These are phyloP conservation scores for Lobosporangium transversale DNA, from an alignment of 192 early-diverging fungal species.

Conservation along the genomic window DNA sequence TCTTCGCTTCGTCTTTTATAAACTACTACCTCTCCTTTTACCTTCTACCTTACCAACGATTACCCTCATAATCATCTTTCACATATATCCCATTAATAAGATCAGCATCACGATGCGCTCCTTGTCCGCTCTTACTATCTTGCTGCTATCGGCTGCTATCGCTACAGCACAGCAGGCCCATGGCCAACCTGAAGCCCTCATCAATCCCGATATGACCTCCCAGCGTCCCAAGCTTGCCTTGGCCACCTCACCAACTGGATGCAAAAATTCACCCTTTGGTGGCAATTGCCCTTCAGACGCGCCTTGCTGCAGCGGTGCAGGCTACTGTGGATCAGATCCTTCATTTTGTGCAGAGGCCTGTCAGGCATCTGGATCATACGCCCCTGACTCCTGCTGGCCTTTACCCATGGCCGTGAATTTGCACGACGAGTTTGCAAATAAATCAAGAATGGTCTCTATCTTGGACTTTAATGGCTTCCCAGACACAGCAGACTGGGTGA, in stretches of 20 bases:
- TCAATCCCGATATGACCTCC: slow-evolving; percentile 17
- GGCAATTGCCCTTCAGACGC: slow-evolving; percentile 26
- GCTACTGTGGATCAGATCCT: slow-evolving; percentile 44
- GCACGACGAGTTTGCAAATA: slow-evolving; percentile 42
- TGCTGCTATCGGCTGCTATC: slow-evolving; percentile 22
- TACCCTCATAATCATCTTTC: no score
- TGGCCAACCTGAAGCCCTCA: slow-evolving; percentile 13
- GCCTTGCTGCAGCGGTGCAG: slow-evolving; percentile 37
- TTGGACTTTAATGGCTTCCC: slow-evolving; percentile 35
- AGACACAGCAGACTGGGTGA: slow-evolving; percentile 43
- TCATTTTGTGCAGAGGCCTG: slow-evolving; percentile 40
- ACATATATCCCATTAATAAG: no score
- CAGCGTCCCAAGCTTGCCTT: slow-evolving; percentile 3
- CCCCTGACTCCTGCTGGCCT: slow-evolving; percentile 48
- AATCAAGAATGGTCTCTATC: slow-evolving; percentile 21
- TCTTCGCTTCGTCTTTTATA: no score
- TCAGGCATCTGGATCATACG: slow-evolving; percentile 21
- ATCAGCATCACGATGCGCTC: slow-evolving; percentile 28
- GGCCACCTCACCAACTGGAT: slow-evolving; percentile 5
- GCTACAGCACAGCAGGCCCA: slow-evolving; percentile 10
- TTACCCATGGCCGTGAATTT: slow-evolving; percentile 32
- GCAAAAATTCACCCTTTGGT: slow-evolving; percentile 29
- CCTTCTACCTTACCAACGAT: no score
- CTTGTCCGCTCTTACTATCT: slow-evolving; percentile 7
- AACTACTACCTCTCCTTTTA: no score